phyloP scores from a whole-genome alignment of 1,139 yeast species.

The Meyerozyma elateridarum region DNA sequence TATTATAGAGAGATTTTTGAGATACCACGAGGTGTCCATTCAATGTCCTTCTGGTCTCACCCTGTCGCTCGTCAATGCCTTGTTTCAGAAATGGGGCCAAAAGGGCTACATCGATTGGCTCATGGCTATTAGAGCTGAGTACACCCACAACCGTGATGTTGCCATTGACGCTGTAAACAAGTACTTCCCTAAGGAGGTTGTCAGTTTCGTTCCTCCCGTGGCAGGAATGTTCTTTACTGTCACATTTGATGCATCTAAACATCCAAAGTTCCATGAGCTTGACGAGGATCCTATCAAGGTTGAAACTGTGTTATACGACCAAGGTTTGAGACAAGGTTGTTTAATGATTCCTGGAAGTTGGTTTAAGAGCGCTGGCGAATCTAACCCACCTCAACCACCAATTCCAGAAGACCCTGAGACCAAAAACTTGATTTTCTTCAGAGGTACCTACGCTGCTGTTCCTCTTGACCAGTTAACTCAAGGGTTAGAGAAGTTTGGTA shows the following conservation, averaged over 20 bases:
- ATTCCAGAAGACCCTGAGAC: slow-evolving; percentile 29
- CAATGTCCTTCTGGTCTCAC: slow-evolving; percentile 84
- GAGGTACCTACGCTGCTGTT: slow-evolving; percentile 90
- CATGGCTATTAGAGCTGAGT: slow-evolving; percentile 58
- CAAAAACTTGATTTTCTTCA: slow-evolving; percentile 57
- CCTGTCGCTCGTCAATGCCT: slow-evolving; percentile 61
- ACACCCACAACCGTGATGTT: slow-evolving; percentile 43
- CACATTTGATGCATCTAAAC: slow-evolving; percentile 69
- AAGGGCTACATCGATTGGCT: slow-evolving; percentile 75
- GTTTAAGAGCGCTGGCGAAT: slow-evolving; percentile 55
- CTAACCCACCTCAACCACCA: slow-evolving; percentile 48
- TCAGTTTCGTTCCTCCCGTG: slow-evolving; percentile 63
- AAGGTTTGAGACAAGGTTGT: slow-evolving; percentile 60
- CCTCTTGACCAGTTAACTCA: slow-evolving; percentile 53
- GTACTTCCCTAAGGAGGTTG: slow-evolving; percentile 54
- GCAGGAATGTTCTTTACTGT: slow-evolving; percentile 96
- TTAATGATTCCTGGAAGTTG: slow-evolving; percentile 88
- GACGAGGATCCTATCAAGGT: slow-evolving; percentile 53
- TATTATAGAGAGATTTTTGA: slow-evolving; percentile 61
- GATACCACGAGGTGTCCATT: slow-evolving; percentile 77
- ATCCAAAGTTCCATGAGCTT: slow-evolving; percentile 61
- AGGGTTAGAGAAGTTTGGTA: slow-evolving; percentile 66
- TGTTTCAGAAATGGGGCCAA: slow-evolving; percentile 47
- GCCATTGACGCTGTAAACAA: slow-evolving; percentile 65
- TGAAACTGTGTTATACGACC: slow-evolving; percentile 62